Percentiles rank a stretch among this genome's conserved stretches.
Evolutionary conservation across 305 asterid species (phyloP).

Genomic region (Withania somnifera): DNA sequence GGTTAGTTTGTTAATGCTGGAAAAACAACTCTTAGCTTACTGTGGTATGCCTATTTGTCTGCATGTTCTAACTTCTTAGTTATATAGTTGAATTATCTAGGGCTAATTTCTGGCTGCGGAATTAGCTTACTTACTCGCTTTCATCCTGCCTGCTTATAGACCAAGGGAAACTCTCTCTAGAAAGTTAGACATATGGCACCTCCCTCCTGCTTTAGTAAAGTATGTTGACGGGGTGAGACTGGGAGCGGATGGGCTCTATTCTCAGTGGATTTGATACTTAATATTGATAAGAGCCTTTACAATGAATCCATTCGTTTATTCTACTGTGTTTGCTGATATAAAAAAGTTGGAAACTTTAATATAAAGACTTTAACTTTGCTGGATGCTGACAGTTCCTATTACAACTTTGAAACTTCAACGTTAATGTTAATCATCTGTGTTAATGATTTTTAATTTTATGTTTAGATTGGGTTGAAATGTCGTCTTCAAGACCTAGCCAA

Average conservation of each 20-base stretch:
- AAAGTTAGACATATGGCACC: not conserved
- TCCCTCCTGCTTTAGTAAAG: not conserved
- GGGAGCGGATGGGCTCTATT: not conserved
- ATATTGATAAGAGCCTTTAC: not conserved
- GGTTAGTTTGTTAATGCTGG: not conserved
- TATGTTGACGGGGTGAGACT: not conserved
- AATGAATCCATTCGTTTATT: not conserved
- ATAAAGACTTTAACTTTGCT: not conserved
- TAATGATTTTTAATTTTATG: not conserved
- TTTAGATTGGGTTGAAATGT: slow-evolving; percentile 39
- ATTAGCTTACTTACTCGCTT: not conserved
- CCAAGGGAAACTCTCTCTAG: too few species aligned
- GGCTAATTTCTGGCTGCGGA: not conserved
- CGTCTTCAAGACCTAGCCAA: slow-evolving; percentile 49
- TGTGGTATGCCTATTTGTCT: not conserved
- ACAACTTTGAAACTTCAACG: not conserved
- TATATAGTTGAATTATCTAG: not conserved
- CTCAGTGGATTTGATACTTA: not conserved
- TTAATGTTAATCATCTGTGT: not conserved
- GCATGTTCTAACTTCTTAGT: not conserved
- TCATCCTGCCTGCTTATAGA: too few species aligned
- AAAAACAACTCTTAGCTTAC: not conserved
- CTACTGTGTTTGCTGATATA: not conserved
- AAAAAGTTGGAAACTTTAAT: not conserved
- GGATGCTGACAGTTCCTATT: not conserved